Percentiles rank a stretch among this genome's conserved stretches.
These are phyloP conservation scores for Pythium guiyangense DNA, from an alignment of 352 stramenopile genomes.

Conservation along the genomic window DNA sequence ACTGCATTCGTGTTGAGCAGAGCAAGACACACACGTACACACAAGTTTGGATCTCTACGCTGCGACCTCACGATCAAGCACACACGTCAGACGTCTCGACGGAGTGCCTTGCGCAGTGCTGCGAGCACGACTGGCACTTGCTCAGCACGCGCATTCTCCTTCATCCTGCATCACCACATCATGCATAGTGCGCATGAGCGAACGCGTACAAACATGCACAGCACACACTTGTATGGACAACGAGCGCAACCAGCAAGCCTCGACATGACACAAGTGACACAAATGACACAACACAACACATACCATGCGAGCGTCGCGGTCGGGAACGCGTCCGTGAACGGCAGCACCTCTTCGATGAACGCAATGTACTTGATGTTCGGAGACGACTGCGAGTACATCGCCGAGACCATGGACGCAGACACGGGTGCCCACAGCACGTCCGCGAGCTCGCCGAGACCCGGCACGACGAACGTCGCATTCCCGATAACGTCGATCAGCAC, in stretches of 20 bases:
- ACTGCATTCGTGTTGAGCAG: too few species aligned
- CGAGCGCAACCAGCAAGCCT: not conserved
- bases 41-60: too few species aligned
- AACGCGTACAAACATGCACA: too few species aligned
- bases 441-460: conserved; percentile 83
- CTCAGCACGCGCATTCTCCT: not conserved
- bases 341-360: conserved; percentile 82
- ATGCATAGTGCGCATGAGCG: too few species aligned
- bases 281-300: too few species aligned
- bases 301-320: conserved; percentile 92
- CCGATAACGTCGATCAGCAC: conserved; percentile 90
- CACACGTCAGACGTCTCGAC: not conserved
- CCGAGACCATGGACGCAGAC: conserved; percentile 85
- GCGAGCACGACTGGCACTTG: conserved; percentile 1
- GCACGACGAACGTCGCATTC: conserved; percentile 83
- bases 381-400: conserved; percentile 86
- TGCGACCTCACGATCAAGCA: too few species aligned
- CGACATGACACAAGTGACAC: too few species aligned
- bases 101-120: too few species aligned
- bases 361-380: conserved; percentile 87
- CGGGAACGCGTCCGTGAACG: conserved; percentile 95
- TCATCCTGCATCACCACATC: conserved; percentile 3
- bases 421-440: conserved; percentile 92
- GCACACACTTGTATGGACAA: too few species aligned
- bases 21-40: too few species aligned